Base-by-base conservation (phyloP, 1,139 yeast species). In the Candida sp. region DNA sequence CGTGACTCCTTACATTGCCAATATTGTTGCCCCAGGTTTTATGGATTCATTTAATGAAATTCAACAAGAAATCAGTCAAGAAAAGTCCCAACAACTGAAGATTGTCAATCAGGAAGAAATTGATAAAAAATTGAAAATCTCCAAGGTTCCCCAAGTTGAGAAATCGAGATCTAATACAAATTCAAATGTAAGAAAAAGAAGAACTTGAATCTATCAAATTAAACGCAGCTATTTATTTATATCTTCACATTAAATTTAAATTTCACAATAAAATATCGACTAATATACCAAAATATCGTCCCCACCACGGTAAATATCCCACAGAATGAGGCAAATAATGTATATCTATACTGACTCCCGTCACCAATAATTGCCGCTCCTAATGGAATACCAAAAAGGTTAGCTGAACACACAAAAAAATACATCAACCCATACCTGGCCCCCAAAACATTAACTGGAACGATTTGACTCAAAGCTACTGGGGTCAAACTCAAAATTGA, bases 351-450 rank as follows among this genome's bases (percentile, higher is more conserved):
- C 29, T 44, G 48, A 7, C 52, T 42, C 3, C 64, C 68, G 3
- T 71, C 54, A 2, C 75, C 73, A 35, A 79, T 71, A 42, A 79
- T 70, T 1, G 74, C 71, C 44, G 80, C 81, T 7, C 78, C 79
- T 29, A 76, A 58, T 0, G 82, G 82, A 15, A 78, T 61, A 12
- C 75, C 75, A 39, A 72, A 56, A 36, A 72, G 56, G 43, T 68
- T 69, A 3, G 74, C 75, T 33, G 62, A 44, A 47, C 74, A 67
- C n/a, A 67, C 66, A 49, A 67, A 61, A 33, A 67, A 66, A 51
- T 68, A 67, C 55, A 68, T 61, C 35, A 70, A 49, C 0, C 77
- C 77, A 45, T 70, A 72, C 27, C 73, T 54, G 39, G 66, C 64
- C 19, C 77, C 77, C 52, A 71, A 70, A 37, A 61, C 59, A 35